Evolutionary conservation across 768 basidiomycete species (phyloP), one percentile per base, ranked within the genome.

Genomic region (Calocera viscosa): DNA sequence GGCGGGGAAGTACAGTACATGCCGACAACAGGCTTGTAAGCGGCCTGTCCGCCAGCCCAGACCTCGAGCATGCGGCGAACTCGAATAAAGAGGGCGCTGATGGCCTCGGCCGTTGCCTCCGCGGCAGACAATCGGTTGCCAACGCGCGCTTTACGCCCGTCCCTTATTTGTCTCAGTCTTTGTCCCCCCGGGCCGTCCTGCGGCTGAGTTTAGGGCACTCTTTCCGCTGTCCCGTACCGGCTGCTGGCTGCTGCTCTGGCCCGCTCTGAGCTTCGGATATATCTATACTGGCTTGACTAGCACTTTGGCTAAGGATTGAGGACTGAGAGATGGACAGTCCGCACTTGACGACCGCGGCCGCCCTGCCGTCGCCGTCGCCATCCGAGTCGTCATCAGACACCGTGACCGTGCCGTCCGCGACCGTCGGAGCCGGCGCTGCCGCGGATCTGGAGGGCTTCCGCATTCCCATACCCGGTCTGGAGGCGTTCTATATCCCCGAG

Each of bases 401-500:
- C 11, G 10, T 40, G 11, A 19, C 10, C 39, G 10, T 40, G 11
- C 11, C 10, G 19, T 47, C 43, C 43, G 43, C 24, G 43, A 17
- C 43, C 43, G 43, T 47, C 43, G 43, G 43, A 47, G 24, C 43
- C 43, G 43, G 43, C 19, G 43, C 24, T 47, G 19, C 39, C 10
- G 10, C 19, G 11, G 49, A 60, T 10, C 26, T 60, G 30, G 53
- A 26, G 14, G 2, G 14, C 11, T 32, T 16, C 5, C 24, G 30
- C 2, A 26, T 60, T 11, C 26, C 53, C 2, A 26, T 60, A 26
- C 26, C 53, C 22, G 53, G 53, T 2, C 30, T 60, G 11, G 5
- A 11, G 14, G 30, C 38, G 30, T 41, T 12, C 64, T 93, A 94
- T 76, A 79, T 93, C 22, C 89, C 89, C 5, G 79, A 91, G 69